Conservation (phyloP, 1,139 yeast genomes). For the Hansenula lynferdii region DNA sequence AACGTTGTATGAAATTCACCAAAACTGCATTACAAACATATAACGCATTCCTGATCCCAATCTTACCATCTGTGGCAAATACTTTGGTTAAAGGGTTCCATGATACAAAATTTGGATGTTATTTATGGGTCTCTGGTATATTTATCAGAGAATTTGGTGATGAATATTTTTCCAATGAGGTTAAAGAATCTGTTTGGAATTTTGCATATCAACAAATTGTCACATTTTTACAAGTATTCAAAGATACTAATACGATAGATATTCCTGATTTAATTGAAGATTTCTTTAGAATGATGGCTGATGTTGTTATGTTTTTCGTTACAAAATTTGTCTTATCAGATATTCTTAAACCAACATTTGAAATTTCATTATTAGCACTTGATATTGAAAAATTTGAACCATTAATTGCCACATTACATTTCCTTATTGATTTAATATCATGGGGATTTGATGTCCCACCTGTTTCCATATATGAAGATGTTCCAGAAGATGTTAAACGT, state of each 20-base stretch:
- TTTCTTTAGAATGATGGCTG: conserved; percentile 80
- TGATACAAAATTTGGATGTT: conserved; percentile 70
- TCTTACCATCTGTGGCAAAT: conserved; percentile 60
- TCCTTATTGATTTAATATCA: conserved; percentile 69
- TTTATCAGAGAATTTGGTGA: conserved; percentile 75
- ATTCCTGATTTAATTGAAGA: conserved; percentile 83
- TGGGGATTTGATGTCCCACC: conserved; percentile 88
- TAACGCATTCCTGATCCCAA: conserved; percentile 55
- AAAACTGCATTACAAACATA: conserved; percentile 66
- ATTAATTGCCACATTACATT: conserved; percentile 65
- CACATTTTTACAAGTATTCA: conserved; percentile 35
- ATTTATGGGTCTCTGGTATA: conserved; percentile 86
- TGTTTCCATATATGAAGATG: conserved; percentile 57
- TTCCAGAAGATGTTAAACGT: conserved; percentile 48
- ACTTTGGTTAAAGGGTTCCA: conserved; percentile 66
- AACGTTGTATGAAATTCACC: conserved; percentile 65
- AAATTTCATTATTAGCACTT: conserved; percentile 55
- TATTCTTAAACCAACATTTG: conserved; percentile 54
- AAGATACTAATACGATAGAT: conserved; percentile 28
- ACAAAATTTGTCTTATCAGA: conserved; percentile 51
- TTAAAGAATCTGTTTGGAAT: conserved; percentile 43
- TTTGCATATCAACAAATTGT: conserved; percentile 42
- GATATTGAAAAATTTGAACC: conserved; percentile 68
- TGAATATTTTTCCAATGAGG: conserved; percentile 34
- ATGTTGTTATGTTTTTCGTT: conserved; percentile 77